Evolutionary conservation across 2,329 filamentous ascomycete genomes (phyloP).

Genomic region (Fusarium albidum): DNA sequence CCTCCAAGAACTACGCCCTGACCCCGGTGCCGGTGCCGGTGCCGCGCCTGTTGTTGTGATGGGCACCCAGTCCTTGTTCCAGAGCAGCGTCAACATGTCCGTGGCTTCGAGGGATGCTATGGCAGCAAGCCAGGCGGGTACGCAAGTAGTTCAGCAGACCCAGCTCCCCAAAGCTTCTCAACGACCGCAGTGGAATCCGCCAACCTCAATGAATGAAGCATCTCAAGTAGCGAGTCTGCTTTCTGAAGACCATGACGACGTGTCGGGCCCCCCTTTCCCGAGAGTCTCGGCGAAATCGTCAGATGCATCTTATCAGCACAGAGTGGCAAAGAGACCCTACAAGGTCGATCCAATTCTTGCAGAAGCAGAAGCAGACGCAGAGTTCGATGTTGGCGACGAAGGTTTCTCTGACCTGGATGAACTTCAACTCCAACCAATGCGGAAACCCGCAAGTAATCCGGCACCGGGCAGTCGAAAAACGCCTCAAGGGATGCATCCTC

Average conservation of each 20-base stretch:
- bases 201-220: slow-evolving; percentile 27
- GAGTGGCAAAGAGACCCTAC: slow-evolving; percentile 6
- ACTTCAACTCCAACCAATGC: slow-evolving; percentile 29
- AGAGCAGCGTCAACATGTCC: slow-evolving; percentile 44
- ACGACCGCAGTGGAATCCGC: slow-evolving; percentile 34
- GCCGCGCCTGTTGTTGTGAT: slow-evolving; percentile 46
- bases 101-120: slow-evolving; percentile 45
- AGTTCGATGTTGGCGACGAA: slow-evolving; percentile 40
- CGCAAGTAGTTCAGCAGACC: slow-evolving; percentile 62
- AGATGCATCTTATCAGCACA: slow-evolving; percentile 8
- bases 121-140: slow-evolving; percentile 44
- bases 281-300: slow-evolving; percentile 28
- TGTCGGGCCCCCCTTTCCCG: slow-evolving; percentile 37
- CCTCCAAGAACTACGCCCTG: slow-evolving; percentile 20
- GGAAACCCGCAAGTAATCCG: slow-evolving; percentile 13
- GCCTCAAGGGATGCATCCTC: slow-evolving; percentile 29
- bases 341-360: slow-evolving; percentile 6
- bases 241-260: slow-evolving; percentile 36
- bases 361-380: slow-evolving; percentile 28
- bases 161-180: slow-evolving; percentile 49
- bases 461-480: slow-evolving; percentile 21
- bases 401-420: slow-evolving; percentile 44
- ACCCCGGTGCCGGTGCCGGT: slow-evolving; percentile 6
- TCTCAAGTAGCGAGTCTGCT: slow-evolving; percentile 35
- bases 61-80: slow-evolving; percentile 52